phyloP scores from a whole-genome alignment of 2,329 filamentous ascomycete species.

The Fusarium camptoceras region DNA sequence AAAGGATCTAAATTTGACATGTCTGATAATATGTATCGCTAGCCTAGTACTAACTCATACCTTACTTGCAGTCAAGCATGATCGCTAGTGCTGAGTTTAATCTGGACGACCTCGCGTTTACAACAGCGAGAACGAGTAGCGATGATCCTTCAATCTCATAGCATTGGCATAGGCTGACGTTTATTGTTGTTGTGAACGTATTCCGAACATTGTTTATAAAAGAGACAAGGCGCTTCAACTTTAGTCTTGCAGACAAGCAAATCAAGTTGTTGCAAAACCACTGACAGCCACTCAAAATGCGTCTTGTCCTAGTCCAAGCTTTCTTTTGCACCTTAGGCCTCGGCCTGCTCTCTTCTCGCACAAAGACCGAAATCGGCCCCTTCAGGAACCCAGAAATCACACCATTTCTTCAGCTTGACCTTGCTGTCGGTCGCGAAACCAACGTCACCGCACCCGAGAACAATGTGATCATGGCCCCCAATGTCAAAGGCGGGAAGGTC shows the following conservation, averaged over 20 bases:
- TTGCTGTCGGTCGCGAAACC: background rate
- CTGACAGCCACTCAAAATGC: background rate
- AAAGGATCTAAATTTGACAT: background rate
- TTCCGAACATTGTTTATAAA: background rate
- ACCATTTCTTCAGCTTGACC: slow-evolving; percentile 4
- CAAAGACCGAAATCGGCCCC: accelerated
- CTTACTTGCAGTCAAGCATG: background rate
- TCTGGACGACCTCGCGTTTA: background rate
- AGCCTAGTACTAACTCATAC: background rate
- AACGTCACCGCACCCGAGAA: slow-evolving; percentile 18
- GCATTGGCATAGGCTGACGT: background rate
- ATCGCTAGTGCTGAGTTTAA: background rate
- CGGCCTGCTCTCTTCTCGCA: background rate
- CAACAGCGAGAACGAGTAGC: background rate
- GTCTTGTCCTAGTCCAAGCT: background rate
- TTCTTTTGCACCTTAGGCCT: background rate
- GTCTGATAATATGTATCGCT: too few species aligned
- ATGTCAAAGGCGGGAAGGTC: background rate
- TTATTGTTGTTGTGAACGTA: background rate
- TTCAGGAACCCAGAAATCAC: background rate
- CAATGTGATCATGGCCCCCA: background rate
- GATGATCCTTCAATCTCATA: background rate
- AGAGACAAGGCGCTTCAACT: background rate
- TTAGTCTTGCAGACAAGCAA: background rate
- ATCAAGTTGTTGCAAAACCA: background rate